These are phyloP conservation scores for Extremus antarcticus DNA, from an alignment of 495 filamentous ascomycete genomes.

Conservation along the genomic window DNA sequence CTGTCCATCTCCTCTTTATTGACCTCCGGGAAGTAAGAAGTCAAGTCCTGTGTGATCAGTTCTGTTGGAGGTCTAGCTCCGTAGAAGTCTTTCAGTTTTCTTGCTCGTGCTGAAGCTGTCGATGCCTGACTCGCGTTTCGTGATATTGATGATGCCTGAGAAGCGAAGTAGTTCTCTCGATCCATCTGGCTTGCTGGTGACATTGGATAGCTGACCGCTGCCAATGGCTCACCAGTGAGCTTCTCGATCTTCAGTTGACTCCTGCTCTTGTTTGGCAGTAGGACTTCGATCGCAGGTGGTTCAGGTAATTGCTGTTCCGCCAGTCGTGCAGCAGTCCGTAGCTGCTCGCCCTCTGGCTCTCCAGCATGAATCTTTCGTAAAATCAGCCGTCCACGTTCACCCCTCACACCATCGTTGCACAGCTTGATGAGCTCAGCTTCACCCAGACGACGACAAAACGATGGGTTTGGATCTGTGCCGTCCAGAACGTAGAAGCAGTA, in stretches of 20 bases:
- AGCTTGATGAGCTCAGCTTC: slow-evolving; percentile 83
- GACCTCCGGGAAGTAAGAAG: slow-evolving; percentile 94
- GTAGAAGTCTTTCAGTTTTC: slow-evolving; percentile 66
- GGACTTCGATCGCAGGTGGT: slow-evolving; percentile 34
- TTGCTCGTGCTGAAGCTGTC: slow-evolving; percentile 35
- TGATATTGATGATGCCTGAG: slow-evolving; percentile 39
- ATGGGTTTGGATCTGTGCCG: slow-evolving; percentile 69
- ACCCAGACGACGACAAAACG: slow-evolving; percentile 62
- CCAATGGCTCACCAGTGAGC: slow-evolving; percentile 73
- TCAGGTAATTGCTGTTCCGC: slow-evolving; percentile 70
- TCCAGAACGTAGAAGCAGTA: slow-evolving; percentile 49
- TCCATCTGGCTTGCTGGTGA: slow-evolving; percentile 54
- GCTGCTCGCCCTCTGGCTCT: slow-evolving; percentile 69
- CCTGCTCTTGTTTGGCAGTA: slow-evolving; percentile 53
- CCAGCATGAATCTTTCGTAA: slow-evolving; percentile 78
- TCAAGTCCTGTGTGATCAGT: slow-evolving; percentile 89
- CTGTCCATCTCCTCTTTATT: slow-evolving; percentile 84
- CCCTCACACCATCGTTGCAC: slow-evolving; percentile 57
- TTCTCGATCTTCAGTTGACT: slow-evolving; percentile 69
- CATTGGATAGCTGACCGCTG: slow-evolving; percentile 68
- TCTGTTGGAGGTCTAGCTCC: slow-evolving; percentile 89
- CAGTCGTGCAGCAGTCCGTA: slow-evolving; percentile 71
- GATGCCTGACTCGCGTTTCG: slow-evolving; percentile 41
- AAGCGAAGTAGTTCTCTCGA: slow-evolving; percentile 51
- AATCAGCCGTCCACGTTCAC: slow-evolving; percentile 82